Evolutionary conservation across 129 eudicot genomes (phyloP), one percentile per base, ranked within the genome.

Genomic region (Helianthus tuberosus): DNA sequence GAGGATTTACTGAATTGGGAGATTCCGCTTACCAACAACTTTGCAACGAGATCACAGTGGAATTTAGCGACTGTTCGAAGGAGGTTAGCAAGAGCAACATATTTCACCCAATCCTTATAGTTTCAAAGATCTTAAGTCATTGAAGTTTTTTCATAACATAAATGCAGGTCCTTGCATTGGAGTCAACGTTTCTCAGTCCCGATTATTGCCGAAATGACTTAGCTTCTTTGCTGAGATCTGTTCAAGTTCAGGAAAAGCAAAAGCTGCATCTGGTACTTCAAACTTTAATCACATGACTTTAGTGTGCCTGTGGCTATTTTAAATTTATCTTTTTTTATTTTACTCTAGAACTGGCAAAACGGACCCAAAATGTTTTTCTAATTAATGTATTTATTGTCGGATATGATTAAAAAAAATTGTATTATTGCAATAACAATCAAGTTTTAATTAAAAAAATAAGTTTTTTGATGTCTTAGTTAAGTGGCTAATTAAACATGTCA

Each of bases 221-320:
- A 36, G 93, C 99, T 79, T 60, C 68, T 50, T 58, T 94, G 81
- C 85, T 94, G 48, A 85, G 91, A 84, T 89, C 99, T 52, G 91
- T 94, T 74, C 99, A 94, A 83, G 82, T 67, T 23, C 91, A 91
- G 69, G 99, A 94, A 82, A 91, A 94, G 78, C 93, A 90, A 86
- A 94, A 94, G 74, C 79, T 94, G 83, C 82, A 91, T 69, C 80
- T 94, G 89, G 99, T 91, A 90, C 53, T 13, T 39, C n/a, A 48
- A 50, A 12, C 11, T 48, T 41, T 11, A 23, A 16, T 65, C 47
- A 51, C 46, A 17, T 74, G 50, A 16, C 52, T 49, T 65, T 35
- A 38, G 55, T 32, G 41, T 64, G 55, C 64, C 51, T 75, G 44
- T 17, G 44, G 14, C 64, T 49, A 49, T 13, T 52, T 10, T 25